Conservation (phyloP, 2,329 filamentous ascomycete species). For the Neofusicoccum kwambonambiense region DNA sequence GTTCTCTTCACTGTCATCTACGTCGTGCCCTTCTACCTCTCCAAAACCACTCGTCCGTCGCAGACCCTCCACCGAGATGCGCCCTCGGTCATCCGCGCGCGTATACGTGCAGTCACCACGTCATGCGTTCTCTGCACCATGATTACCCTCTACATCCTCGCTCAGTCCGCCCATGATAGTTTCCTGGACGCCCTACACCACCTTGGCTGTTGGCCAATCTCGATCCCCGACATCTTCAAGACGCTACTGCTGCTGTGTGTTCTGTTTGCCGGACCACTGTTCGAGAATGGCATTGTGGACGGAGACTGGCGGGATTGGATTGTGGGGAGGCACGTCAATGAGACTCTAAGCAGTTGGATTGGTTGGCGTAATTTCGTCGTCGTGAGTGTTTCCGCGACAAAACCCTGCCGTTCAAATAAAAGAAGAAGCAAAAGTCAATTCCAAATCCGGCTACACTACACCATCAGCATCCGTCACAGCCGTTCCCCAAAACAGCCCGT, state of each 20-base stretch:
- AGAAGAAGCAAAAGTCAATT: background rate
- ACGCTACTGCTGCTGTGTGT: conserved; percentile 70
- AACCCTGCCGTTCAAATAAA: background rate
- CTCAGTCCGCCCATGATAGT: conserved; percentile 51
- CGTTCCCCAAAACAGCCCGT: background rate
- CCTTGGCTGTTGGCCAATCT: conserved; percentile 79
- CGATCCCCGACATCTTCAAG: conserved; percentile 61
- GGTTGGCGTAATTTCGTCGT: conserved; percentile 85
- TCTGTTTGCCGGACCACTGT: conserved; percentile 82
- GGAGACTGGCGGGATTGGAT: conserved; percentile 66
- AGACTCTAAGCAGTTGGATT: conserved; percentile 69
- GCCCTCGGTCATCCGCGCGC: conserved; percentile 82
- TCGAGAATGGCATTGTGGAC: conserved; percentile 73
- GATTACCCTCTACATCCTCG: conserved; percentile 66
- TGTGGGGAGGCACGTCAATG: conserved; percentile 54
- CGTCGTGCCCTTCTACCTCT: conserved; percentile 87
- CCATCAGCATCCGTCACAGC: background rate
- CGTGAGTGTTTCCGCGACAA: conserved; percentile 51
- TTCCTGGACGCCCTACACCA: conserved; percentile 59
- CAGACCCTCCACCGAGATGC: conserved; percentile 78
- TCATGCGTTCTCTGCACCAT: conserved; percentile 70
- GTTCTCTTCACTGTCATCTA: conserved; percentile 83
- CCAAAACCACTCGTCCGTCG: conserved; percentile 74
- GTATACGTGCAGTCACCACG: conserved; percentile 75
- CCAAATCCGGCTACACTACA: background rate